Percentiles rank a stretch among this genome's conserved stretches.
phyloP scores from a whole-genome alignment of 2,329 filamentous ascomycete genomes.

The Cephalotrichum gorgonifer region DNA sequence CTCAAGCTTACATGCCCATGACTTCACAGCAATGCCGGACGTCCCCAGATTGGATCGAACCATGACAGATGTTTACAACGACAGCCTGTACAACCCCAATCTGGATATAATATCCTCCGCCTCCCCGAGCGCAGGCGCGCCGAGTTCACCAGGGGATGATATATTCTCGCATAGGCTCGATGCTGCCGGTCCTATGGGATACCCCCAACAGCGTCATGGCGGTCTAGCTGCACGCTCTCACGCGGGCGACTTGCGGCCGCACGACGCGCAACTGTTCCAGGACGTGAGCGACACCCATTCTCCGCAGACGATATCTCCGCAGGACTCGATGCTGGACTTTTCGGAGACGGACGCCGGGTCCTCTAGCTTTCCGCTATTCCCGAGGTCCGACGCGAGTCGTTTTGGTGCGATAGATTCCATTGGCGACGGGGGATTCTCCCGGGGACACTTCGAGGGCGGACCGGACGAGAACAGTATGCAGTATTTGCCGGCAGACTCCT shows the following conservation, averaged over 20 bases:
- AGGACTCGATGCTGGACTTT: constrained; percentile 83
- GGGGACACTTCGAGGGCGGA: not conserved
- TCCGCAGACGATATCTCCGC: constrained; percentile 87
- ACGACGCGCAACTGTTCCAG: not conserved
- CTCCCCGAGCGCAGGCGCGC: constrained; percentile 35
- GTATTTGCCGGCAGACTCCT: not conserved
- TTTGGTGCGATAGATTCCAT: constrained; percentile 19
- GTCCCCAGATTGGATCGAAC: constrained; percentile 74
- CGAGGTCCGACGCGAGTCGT: constrained; percentile 39
- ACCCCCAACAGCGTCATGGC: not conserved
- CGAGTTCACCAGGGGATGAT: constrained; percentile 32
- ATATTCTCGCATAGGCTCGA: constrained; percentile 68
- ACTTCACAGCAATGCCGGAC: constrained; percentile 14
- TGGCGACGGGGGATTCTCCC: not conserved
- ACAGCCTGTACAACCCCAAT: constrained; percentile 72
- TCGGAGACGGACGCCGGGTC: constrained; percentile 59
- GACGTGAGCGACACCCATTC: constrained; percentile 26
- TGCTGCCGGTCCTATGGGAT: constrained; percentile 37
- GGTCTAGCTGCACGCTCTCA: not conserved
- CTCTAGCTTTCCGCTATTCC: constrained; percentile 62
- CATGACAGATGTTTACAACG: constrained; percentile 74
- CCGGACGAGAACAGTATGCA: not conserved
- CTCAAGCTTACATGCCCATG: not conserved
- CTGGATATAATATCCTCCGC: constrained; percentile 46
- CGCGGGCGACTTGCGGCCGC: not conserved